A percentile compares a stretch with the other conserved stretches of the same genome.
phyloP scores from a whole-genome alignment of 2,329 filamentous ascomycete genomes.

The Penicillium brasilianum region DNA sequence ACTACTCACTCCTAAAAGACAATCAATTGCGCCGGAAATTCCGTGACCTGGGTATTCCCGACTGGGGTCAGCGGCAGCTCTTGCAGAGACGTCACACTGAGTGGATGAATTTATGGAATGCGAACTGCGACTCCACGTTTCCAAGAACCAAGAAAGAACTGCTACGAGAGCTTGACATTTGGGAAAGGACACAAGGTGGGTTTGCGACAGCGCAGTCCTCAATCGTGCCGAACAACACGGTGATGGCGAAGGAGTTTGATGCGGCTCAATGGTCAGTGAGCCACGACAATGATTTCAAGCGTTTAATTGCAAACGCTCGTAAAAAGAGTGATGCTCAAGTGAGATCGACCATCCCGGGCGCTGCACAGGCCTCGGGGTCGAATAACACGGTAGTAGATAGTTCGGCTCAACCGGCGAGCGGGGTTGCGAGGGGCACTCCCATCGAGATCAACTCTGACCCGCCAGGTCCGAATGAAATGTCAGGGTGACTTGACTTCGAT shows the following conservation, averaged over 20 bases:
- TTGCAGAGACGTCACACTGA: constrained; percentile 84
- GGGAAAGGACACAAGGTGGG: constrained; percentile 83
- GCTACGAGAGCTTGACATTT: constrained; percentile 77
- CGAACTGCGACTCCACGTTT: constrained; percentile 84
- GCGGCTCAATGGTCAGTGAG: constrained; percentile 73
- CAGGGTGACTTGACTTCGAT: constrained; percentile 13
- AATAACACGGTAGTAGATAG: constrained; percentile 8
- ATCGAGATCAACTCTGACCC: constrained; percentile 9
- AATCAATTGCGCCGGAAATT: constrained; percentile 78
- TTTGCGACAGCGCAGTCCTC: constrained; percentile 49
- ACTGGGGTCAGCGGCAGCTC: constrained; percentile 68
- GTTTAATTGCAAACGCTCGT: constrained; percentile 77
- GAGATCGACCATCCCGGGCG: constrained; percentile 35
- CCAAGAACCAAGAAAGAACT: constrained; percentile 75
- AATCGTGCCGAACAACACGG: constrained; percentile 41
- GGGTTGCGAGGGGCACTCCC: constrained; percentile 10
- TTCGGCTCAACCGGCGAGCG: background rate
- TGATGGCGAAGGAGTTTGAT: constrained; percentile 91
- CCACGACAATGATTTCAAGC: constrained; percentile 76
- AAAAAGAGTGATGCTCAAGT: constrained; percentile 51
- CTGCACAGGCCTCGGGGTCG: constrained; percentile 7
- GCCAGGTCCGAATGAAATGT: constrained; percentile 9
- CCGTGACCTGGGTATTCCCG: constrained; percentile 76
- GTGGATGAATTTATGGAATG: constrained; percentile 95
- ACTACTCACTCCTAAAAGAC: constrained; percentile 88